These are phyloP conservation scores for Fusarium sp. DNA, from an alignment of 2,329 filamentous ascomycete genomes.

Conservation along the genomic window DNA sequence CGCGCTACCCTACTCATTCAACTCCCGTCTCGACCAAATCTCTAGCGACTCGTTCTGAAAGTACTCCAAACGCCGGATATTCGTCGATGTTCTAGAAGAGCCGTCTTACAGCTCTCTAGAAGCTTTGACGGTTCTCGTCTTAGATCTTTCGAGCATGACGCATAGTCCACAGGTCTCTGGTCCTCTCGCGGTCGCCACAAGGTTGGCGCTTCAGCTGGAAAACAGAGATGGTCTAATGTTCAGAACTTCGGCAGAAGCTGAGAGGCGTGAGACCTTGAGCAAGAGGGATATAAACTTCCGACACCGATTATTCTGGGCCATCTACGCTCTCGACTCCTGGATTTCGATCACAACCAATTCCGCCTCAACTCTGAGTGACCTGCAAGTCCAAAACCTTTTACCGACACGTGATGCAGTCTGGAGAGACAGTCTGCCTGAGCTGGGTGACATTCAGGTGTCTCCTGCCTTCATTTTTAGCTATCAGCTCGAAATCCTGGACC, in stretches of 20 bases:
- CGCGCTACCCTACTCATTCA: not conserved
- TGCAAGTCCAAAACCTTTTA: not conserved
- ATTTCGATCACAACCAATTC: not conserved
- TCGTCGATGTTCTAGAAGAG: not conserved
- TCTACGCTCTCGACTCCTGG: not conserved
- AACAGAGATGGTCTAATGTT: not conserved
- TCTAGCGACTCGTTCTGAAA: slow-evolving; percentile 11
- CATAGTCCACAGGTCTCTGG: not conserved
- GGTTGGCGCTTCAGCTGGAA: not conserved
- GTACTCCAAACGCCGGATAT: not conserved
- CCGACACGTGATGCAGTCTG: not conserved
- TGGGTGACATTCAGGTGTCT: not conserved
- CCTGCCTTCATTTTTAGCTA: not conserved
- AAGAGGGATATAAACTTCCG: not conserved
- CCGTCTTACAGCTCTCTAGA: not conserved
- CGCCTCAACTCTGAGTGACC: not conserved
- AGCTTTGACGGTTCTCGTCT: not conserved
- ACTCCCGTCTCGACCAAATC: not conserved
- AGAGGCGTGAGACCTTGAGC: not conserved
- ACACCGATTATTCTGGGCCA: not conserved
- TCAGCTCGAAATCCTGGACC: not conserved
- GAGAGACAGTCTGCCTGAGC: not conserved
- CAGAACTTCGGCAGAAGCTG: not conserved
- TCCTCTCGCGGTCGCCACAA: not conserved
- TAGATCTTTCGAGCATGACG: not conserved